Base-by-base conservation (phyloP, 441 rosid genomes). In the Corymbia calophylla region DNA sequence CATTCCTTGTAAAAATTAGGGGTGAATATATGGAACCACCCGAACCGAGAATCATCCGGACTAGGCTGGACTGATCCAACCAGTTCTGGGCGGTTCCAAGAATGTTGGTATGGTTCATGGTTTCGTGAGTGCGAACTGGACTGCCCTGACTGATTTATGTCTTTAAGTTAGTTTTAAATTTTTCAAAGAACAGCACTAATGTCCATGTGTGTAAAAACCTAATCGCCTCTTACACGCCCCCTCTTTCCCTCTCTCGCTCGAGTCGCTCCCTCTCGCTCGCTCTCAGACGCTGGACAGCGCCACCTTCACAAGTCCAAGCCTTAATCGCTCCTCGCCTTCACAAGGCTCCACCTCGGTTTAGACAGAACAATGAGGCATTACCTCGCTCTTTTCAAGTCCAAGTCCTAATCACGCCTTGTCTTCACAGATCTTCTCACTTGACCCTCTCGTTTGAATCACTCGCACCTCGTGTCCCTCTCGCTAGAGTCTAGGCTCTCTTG, bases 31-130 rank as follows among this genome's bases (percentile, higher is more conserved):
- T 2, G 13, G 2, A 60, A 60, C 3, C 0, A 10, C 6, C 1
- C 0, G 2, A 60, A 60, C 0, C 1, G 4, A 4, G 7, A 60
- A 6, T 1, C 4, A 0, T 14, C 0, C n/a, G n/a, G n/a, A n/a
- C n/a, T n/a, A n/a, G n/a, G n/a, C n/a, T n/a, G n/a, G n/a, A n/a
- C n/a, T n/a, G n/a, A n/a, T n/a, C n/a, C n/a, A n/a, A n/a, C n/a
- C n/a, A n/a, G n/a, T n/a, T n/a, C n/a, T n/a, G n/a, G n/a, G n/a
- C n/a, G n/a, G n/a, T 27, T 0, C 39, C 39, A 3, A 35, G 4
- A 4, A 4, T 35, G 39, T 35, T 35, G 39, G 39, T 35, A 2
- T 4, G 4, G 39, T 35, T 35, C 39, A 3, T 4, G 39, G 4
- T 35, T 35, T 35, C 39, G 4, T 2, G 39, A 4, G 39, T 35